Percentiles rank a stretch among this genome's conserved stretches.
Evolutionary conservation across 2,329 filamentous ascomycete genomes (phyloP).

Genomic region (Amauroascus niger): DNA sequence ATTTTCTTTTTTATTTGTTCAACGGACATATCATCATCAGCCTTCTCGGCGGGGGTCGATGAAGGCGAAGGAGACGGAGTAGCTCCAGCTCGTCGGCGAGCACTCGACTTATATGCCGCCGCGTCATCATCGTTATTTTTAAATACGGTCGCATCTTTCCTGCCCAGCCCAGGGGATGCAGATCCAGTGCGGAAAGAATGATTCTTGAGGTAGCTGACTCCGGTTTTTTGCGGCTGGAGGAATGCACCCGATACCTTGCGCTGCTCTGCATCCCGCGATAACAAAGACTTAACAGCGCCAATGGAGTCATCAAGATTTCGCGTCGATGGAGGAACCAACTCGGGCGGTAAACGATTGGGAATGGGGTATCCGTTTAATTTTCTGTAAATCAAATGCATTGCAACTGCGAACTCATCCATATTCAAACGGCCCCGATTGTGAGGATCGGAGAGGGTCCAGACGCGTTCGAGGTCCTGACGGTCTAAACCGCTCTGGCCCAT

Average conservation of each 20-base stretch:
- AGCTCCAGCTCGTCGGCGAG: constrained; percentile 68
- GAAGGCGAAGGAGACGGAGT: constrained; percentile 68
- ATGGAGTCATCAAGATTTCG: constrained; percentile 89
- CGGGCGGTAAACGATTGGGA: constrained; percentile 74
- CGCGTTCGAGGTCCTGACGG: constrained; percentile 76
- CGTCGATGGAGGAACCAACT: constrained; percentile 89
- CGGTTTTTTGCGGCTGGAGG: constrained; percentile 86
- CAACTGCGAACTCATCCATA: constrained; percentile 93
- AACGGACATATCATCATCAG: constrained; percentile 70
- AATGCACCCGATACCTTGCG: constrained; percentile 84
- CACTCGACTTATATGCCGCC: constrained; percentile 85
- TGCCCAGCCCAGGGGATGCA: constrained; percentile 48
- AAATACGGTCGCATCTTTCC: constrained; percentile 93
- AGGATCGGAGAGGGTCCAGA: constrained; percentile 91
- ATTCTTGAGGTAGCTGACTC: constrained; percentile 95
- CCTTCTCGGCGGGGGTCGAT: constrained; percentile 50
- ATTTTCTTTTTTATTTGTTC: constrained; percentile 91
- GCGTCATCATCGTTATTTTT: constrained; percentile 83
- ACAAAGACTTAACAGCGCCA: constrained; percentile 79
- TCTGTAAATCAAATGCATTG: constrained; percentile 97
- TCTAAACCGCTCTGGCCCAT: constrained; percentile 92
- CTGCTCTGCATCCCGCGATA: constrained; percentile 79
- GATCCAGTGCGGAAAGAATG: constrained; percentile 72
- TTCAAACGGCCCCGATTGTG: constrained; percentile 91
- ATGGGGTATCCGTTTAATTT: constrained; percentile 94